Evolutionary conservation across 306 rosid species (phyloP).

Genomic region (Dryas octopetala): DNA sequence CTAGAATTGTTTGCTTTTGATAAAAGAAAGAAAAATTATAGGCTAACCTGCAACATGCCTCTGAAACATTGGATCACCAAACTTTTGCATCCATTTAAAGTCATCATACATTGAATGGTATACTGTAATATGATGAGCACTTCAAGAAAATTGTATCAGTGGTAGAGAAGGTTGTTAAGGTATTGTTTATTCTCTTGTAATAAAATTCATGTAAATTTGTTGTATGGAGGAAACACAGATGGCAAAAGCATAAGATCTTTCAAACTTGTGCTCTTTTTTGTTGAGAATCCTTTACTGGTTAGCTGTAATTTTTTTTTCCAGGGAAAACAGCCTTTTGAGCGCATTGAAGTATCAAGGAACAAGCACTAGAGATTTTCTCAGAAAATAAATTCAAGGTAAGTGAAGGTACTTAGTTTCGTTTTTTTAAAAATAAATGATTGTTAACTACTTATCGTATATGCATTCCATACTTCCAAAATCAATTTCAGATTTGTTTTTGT

Average conservation of each 20-base stretch:
- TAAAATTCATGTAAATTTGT: not conserved
- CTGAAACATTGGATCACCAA: constrained; percentile 71
- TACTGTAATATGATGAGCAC: constrained; percentile 70
- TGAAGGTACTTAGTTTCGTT: constrained; percentile 15
- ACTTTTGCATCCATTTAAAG: constrained; percentile 71
- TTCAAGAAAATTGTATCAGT: constrained; percentile 67
- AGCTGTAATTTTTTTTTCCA: constrained; percentile 21
- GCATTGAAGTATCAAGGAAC: constrained; percentile 87
- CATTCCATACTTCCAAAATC: constrained; percentile 16
- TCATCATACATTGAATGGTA: constrained; percentile 79
- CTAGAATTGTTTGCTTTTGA: not conserved
- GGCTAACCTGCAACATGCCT: constrained; percentile 76
- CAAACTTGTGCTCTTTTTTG: not conserved
- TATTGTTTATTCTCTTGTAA: constrained; percentile 29
- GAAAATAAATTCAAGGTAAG: constrained; percentile 88
- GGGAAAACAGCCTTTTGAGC: constrained; percentile 92
- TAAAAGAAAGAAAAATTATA: not conserved
- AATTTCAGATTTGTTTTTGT: constrained; percentile 11
- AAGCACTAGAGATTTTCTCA: constrained; percentile 80
- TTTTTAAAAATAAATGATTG: not conserved
- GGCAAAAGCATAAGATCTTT: not conserved
- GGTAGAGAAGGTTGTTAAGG: constrained; percentile 76
- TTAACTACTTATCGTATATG: constrained; percentile 15
- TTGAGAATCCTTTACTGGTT: not conserved
- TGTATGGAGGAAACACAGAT: not conserved